Conservation (phyloP, 2,329 filamentous ascomycete species). For the Ophiostoma angusticollis region DNA sequence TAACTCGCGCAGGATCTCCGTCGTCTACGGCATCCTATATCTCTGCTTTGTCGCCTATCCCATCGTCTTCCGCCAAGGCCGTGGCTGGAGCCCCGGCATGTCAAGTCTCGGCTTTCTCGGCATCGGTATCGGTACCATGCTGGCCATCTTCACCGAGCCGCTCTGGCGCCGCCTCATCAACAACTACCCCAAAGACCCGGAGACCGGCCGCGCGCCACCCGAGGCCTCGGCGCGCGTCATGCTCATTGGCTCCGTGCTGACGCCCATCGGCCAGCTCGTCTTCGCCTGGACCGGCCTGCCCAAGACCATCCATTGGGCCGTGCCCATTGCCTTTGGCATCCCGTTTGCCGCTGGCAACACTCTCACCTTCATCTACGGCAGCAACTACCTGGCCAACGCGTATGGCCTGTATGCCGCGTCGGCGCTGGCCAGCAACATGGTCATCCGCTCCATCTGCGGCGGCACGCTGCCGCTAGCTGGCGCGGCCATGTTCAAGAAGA, state of each 20-base stretch:
- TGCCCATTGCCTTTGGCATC: slow-evolving; percentile 60
- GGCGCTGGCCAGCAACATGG: slow-evolving; percentile 62
- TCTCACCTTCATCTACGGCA: slow-evolving; percentile 64
- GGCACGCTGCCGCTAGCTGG: slow-evolving; percentile 61
- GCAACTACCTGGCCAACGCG: slow-evolving; percentile 60
- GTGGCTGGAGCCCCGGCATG: slow-evolving; percentile 64
- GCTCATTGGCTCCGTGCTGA: slow-evolving; percentile 60
- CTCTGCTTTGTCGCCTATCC: slow-evolving; percentile 87
- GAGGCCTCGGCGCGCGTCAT: slow-evolving; percentile 75
- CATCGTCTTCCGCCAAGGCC: slow-evolving; percentile 60
- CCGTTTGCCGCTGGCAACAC: slow-evolving; percentile 66
- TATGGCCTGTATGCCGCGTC: slow-evolving; percentile 70
- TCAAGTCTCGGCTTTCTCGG: slow-evolving; percentile 70
- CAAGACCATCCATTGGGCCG: slow-evolving; percentile 62
- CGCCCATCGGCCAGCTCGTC: slow-evolving; percentile 67
- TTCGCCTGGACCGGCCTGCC: slow-evolving; percentile 85
- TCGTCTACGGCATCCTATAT: slow-evolving; percentile 73
- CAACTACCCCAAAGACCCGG: slow-evolving; percentile 57
- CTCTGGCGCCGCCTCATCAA: slow-evolving; percentile 68
- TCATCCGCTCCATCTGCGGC: slow-evolving; percentile 55
- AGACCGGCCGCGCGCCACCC: slow-evolving; percentile 58
- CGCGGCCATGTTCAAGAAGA: slow-evolving; percentile 50
- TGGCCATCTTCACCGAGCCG: slow-evolving; percentile 53
- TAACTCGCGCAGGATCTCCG: slow-evolving; percentile 60
- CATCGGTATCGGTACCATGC: slow-evolving; percentile 48